A percentile compares a stretch with the other conserved stretches of the same genome.
Evolutionary conservation across 2,329 filamentous ascomycete genomes (phyloP).

Genomic region (Gremmenia infestans): DNA sequence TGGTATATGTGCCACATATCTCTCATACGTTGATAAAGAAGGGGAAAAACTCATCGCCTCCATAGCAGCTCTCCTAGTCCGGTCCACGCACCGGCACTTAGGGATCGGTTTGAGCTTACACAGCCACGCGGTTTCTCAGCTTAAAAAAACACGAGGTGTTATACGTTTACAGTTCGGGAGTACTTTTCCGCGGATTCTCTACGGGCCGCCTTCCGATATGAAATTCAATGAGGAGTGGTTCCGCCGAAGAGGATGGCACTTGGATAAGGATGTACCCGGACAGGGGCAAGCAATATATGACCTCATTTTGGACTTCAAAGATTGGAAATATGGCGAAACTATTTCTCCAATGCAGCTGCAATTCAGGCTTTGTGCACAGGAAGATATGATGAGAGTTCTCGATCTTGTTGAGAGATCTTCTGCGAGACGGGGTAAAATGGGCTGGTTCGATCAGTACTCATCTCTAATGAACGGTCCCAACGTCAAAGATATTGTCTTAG

Average conservation of each 20-base stretch:
- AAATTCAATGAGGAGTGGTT: slow-evolving; percentile 46
- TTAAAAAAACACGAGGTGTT: slow-evolving; percentile 47
- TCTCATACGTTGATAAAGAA: slow-evolving; percentile 50
- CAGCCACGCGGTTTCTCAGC: slow-evolving; percentile 44
- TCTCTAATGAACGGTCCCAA: slow-evolving; percentile 44
- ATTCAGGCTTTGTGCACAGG: slow-evolving; percentile 23
- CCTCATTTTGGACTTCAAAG: slow-evolving; percentile 48
- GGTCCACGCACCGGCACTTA: slow-evolving; percentile 40
- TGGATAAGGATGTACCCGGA: slow-evolving; percentile 41
- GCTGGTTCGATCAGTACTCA: slow-evolving; percentile 57
- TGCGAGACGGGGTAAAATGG: slow-evolving; percentile 42
- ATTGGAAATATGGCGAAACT: slow-evolving; percentile 38
- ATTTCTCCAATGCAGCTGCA: slow-evolving; percentile 39
- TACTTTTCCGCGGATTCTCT: slow-evolving; percentile 53
- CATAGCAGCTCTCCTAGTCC: slow-evolving; percentile 49
- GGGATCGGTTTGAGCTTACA: slow-evolving; percentile 52
- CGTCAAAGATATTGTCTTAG: slow-evolving; percentile 50
- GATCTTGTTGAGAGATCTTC: slow-evolving; percentile 47
- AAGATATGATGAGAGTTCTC: slow-evolving; percentile 44
- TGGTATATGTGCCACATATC: slow-evolving; percentile 57
- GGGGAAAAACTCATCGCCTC: slow-evolving; percentile 51
- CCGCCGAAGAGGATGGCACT: slow-evolving; percentile 47
- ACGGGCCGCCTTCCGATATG: slow-evolving; percentile 45
- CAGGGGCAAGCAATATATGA: slow-evolving; percentile 48
- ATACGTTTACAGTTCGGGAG: slow-evolving; percentile 51